A percentile compares a stretch with the other conserved stretches of the same genome.
Evolutionary conservation across 345 rosid genomes (phyloP).

Genomic region (Hypericum androsaemum): DNA sequence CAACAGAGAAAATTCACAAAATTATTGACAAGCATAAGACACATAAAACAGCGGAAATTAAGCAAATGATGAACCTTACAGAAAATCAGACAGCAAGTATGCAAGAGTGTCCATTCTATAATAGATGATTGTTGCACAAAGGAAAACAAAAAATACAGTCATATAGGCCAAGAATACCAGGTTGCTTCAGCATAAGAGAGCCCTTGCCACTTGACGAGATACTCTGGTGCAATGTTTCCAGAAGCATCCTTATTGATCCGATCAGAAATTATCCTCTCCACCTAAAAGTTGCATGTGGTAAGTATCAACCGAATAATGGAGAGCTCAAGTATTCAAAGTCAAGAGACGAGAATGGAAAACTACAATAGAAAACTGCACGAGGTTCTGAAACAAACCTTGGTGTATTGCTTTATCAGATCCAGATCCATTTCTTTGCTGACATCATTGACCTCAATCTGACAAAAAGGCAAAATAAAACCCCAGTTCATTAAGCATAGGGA

Average conservation of each 20-base stretch:
- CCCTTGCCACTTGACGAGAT: constrained; percentile 98
- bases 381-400: constrained; percentile 49
- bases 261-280: constrained; percentile 84
- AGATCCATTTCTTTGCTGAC: constrained; percentile 99
- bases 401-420: constrained; percentile 92
- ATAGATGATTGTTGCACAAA: background rate
- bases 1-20: no score
- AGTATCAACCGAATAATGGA: background rate
- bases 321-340: constrained; percentile 8
- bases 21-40: no score
- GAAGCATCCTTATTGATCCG: constrained; percentile 63
- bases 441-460: constrained; percentile 91
- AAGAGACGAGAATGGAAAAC: background rate
- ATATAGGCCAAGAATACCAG: constrained; percentile 39
- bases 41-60: no score
- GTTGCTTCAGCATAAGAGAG: constrained; percentile 99
- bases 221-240: constrained; percentile 77
- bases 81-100: no score
- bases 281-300: constrained; percentile 33
- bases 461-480: constrained; percentile 6
- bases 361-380: background rate
- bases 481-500: no score
- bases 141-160: background rate
- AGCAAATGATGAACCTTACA: no score
- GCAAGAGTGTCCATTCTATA: background rate